Percentiles rank a stretch among this genome's conserved stretches.
These are phyloP conservation scores for Brassica incana DNA, from an alignment of 345 rosid genomes.

Conservation along the genomic window DNA sequence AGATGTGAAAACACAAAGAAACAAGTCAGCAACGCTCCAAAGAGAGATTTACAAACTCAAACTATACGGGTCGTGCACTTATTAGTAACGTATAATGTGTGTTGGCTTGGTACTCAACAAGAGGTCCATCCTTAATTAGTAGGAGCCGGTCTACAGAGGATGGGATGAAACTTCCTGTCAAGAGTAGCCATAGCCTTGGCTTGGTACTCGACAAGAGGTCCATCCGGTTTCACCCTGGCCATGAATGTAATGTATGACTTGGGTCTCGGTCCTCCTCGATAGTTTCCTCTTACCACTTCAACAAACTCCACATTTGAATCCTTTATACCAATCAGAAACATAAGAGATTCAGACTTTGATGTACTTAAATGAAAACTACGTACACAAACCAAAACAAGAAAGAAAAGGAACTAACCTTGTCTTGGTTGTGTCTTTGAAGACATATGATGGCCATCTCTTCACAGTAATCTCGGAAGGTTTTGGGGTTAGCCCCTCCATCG, in stretches of 20 bases:
- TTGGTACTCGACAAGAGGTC: conserved; percentile 18
- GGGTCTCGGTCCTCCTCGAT: background rate
- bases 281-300: conserved; percentile 1
- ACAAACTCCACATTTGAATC: conserved; percentile 15
- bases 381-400: background rate
- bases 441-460: background rate
- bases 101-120: no score
- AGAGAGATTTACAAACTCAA: no score
- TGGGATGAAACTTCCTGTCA: background rate
- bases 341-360: background rate
- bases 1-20: no score
- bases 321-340: background rate
- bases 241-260: conserved; percentile 28
- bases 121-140: no score
- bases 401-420: background rate
- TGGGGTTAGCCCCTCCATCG: background rate
- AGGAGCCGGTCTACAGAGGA: conserved; percentile 22
- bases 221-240: conserved; percentile 18
- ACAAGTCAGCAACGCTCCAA: no score
- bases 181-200: conserved; percentile 6
- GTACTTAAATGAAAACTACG: background rate
- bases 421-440: background rate
- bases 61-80: no score
- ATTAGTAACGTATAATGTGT: no score
- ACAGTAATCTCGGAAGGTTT: background rate